Evolutionary conservation across 345 rosid genomes (phyloP), one percentile per base, ranked within the genome.

Genomic region (Moringa oleifera): DNA sequence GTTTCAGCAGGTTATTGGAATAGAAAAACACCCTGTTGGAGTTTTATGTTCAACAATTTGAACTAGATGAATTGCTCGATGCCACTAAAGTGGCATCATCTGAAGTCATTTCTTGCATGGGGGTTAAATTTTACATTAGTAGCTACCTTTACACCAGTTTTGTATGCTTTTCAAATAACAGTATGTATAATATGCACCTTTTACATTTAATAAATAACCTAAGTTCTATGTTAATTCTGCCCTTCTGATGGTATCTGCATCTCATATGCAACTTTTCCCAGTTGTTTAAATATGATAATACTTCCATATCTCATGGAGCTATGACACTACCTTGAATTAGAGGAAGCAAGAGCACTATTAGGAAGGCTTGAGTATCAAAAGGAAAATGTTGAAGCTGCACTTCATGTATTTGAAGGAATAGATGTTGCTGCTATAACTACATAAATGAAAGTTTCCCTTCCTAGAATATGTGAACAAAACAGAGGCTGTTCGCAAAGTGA

Each of bases 321-420:
- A 28, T 64, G 54, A 11, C 16, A 41, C 58, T 13, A 51, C 60
- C 59, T 54, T 53, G 51, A 46, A 50, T 65, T 74, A 19, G 57
- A 87, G 95, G 95, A 87, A 83, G 95, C 90, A 55, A 85, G 88
- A 65, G 95, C 90, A 61, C 71, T 87, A 68, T 68, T 87, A 53
- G 90, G 89, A 67, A 83, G 87, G 74, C 82, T 83, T 23, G 90
- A 87, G 67, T 83, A 79, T 71, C 95, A 85, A 50, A 85, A 83
- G 65, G 95, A 91, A 58, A 78, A 83, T 55, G 51, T 78, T 57
- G 91, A 83, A 66, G 85, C 80, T 47, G 91, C 95, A 3, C 76
- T 83, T 50, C 88, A 83, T 59, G 91, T 85, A 47, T 87, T 85
- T 59, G 90, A 85, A 74, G 95, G 87, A 58, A 87, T 85, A 58